Evolutionary conservation across 116 monocot genomes (phyloP), one percentile per base, ranked within the genome.

Genomic region (Posidonia oceanica): DNA sequence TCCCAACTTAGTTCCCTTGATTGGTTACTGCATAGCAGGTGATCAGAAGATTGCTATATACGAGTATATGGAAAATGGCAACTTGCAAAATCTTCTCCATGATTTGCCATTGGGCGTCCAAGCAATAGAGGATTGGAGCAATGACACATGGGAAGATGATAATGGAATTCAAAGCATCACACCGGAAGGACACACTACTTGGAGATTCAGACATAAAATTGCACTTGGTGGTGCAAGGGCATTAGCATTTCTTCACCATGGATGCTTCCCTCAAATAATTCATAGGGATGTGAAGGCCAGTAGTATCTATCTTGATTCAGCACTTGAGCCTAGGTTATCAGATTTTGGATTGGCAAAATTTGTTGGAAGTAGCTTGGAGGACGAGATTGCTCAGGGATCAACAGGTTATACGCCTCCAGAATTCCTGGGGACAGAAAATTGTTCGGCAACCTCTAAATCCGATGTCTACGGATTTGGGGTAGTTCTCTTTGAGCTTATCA

Each of bases 41-140:
- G 82, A 82, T 15, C 88, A 86, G 66, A 83, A 85, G 64, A 91
- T 95, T 10, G 88, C 86, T 0, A 84, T 95, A 17, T 95, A 91
- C 22, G 91, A 95, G 23, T 95, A 88, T 67, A 95, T 95, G 94
- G 91, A 95, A 79, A 91, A 95, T 52, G 94, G 94, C 14, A 95
- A 86, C 67, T 72, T 95, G 52, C 91, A 91, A 65, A 82, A 88
- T 66, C 77, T 95, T 36, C 77, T 95, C 7, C 88, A 95, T 23
- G 86, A 88, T 29, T 52, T 86, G 29, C 88, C 91, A 2, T 59
- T 90, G 39, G 90, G 85, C 62, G 12, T 86, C 3, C 86, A 86
- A 72, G 69, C 82, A 4, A 78, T 83, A 7, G 88, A 89, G 59
- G 88, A 89, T 21, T 52, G 79, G 2, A 83, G 82, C 61, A 86